These are phyloP conservation scores for Pythium myriotylum DNA, from an alignment of 352 stramenopile genomes.

Conservation along the genomic window DNA sequence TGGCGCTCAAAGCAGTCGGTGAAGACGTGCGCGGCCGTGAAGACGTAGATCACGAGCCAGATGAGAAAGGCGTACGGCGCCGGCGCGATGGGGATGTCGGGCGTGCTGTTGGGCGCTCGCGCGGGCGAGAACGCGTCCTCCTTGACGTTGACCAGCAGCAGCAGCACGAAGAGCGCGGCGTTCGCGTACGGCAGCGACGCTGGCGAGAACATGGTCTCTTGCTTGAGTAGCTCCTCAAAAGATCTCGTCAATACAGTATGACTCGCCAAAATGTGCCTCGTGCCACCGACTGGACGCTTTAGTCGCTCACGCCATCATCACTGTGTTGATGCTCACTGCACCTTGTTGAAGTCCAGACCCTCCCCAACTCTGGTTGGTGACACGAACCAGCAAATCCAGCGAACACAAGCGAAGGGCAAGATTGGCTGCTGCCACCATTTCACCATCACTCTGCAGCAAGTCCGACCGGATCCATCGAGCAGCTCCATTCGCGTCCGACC, in stretches of 20 bases:
- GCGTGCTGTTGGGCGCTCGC: conserved; percentile 31
- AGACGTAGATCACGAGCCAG: conserved; percentile 69
- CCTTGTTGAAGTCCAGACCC: conserved; percentile 13
- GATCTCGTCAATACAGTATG: neutral
- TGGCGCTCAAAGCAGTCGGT: conserved; percentile 52
- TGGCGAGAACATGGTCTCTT: conserved; percentile 4
- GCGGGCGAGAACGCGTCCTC: conserved; percentile 39
- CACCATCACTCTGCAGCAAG: neutral
- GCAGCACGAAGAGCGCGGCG: conserved; percentile 49
- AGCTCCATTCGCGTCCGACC: neutral
- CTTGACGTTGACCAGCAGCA: conserved; percentile 46
- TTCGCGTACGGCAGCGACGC: conserved; percentile 49
- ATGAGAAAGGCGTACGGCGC: conserved; percentile 63
- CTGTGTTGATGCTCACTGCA: conserved; percentile 6
- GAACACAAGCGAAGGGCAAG: conserved; percentile 5
- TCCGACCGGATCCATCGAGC: conserved; percentile 1
- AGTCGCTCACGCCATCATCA: conserved; percentile 17
- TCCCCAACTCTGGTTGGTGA: conserved; percentile 2
- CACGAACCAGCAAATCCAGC: neutral
- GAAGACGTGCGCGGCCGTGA: conserved; percentile 46
- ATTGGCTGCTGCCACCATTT: conserved; percentile 3
- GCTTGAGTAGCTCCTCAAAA: too few species aligned
- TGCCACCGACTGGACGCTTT: conserved; percentile 22
- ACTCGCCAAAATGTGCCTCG: neutral
- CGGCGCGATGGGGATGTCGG: conserved; percentile 61